Base-by-base conservation (phyloP, 1,284 basidiomycete genomes). In the Anthracocystis setariae region DNA sequence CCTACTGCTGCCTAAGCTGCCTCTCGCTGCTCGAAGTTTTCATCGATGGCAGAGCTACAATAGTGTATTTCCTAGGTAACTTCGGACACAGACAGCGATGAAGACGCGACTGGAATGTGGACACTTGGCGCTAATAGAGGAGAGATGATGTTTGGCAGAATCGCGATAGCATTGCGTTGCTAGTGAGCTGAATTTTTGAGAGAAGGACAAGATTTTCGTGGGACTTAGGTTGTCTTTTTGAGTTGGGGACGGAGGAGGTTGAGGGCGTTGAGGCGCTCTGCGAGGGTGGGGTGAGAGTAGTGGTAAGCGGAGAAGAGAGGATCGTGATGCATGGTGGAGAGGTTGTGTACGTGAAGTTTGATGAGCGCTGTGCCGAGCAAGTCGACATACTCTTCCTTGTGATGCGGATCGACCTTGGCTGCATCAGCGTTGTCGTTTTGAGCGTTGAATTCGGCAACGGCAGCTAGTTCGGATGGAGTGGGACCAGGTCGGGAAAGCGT, bases 281-380 rank as follows among this genome's bases (percentile, higher is more conserved):
- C 63, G 10, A 82, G 56, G 3, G 79, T 80, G 3, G 81, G 81
- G 39, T 82, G 81, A 15, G 73, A 77, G 53, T 82, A 74, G 53
- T 81, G 78, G 44, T 79, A 80, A 10, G 79, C 80, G 17, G 77
- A 78, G 48, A 79, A 82, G 35, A 81, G 73, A 13, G 77, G 61
- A 29, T 82, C 81, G 55, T 81, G 74, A 50, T 82, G 76, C 75
- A 82, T 79, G n/a, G 78, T 73, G 7, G 77, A 77, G 10, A 82
- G 70, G 23, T 82, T 82, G 48, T 82, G 77, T 1, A 80, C 60
- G 43, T 80, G 78, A 15, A 82, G 63, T 64, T 81, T 81, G 74
- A 82, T 73, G 17, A 82, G 70, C 17, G 80, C 74, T 27, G 63
- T 69, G 20, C 68, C 58, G 20, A 82, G 73, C 47, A 82, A 63